phyloP scores from a whole-genome alignment of 2,329 filamentous ascomycete genomes.

The Corynespora cassiicola region DNA sequence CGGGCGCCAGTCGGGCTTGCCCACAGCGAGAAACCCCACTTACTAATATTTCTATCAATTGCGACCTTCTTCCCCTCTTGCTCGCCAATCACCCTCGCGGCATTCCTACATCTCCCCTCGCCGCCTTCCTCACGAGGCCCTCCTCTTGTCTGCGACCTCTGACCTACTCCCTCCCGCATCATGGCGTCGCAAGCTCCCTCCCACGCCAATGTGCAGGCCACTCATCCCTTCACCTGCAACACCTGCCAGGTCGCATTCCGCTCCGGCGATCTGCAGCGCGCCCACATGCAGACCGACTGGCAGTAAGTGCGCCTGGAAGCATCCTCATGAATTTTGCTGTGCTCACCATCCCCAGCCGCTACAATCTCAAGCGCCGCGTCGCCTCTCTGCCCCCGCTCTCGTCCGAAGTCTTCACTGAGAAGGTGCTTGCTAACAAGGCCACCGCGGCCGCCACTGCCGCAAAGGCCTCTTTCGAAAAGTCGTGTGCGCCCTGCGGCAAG shows the following conservation, averaged over 20 bases:
- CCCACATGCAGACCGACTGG: constrained; percentile 98
- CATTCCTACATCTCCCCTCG: constrained; percentile 7
- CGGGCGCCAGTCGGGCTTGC: not conserved
- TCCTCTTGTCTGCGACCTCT: constrained; percentile 1
- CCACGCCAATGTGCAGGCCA: constrained; percentile 43
- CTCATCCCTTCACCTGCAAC: constrained; percentile 95
- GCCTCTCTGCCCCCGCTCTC: constrained; percentile 89
- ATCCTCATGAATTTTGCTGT: constrained; percentile 1
- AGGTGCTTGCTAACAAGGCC: constrained; percentile 90
- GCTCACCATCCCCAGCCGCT: constrained; percentile 66
- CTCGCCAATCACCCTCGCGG: constrained; percentile 4
- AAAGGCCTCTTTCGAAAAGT: constrained; percentile 85
- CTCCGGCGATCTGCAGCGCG: constrained; percentile 88
- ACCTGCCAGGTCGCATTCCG: constrained; percentile 97
- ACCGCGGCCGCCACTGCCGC: constrained; percentile 83
- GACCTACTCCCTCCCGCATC: constrained; percentile 6
- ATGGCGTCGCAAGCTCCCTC: constrained; percentile 44
- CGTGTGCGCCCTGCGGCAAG: constrained; percentile 83
- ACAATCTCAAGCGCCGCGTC: constrained; percentile 94
- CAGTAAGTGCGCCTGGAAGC: constrained; percentile 70
- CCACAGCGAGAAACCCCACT: constrained; percentile 4
- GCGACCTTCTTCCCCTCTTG: not conserved
- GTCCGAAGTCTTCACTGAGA: constrained; percentile 92
- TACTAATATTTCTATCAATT: constrained; percentile 5
- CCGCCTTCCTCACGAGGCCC: not conserved